phyloP scores from a whole-genome alignment of 2,329 filamentous ascomycete genomes.

The Colletotrichum trifolii region DNA sequence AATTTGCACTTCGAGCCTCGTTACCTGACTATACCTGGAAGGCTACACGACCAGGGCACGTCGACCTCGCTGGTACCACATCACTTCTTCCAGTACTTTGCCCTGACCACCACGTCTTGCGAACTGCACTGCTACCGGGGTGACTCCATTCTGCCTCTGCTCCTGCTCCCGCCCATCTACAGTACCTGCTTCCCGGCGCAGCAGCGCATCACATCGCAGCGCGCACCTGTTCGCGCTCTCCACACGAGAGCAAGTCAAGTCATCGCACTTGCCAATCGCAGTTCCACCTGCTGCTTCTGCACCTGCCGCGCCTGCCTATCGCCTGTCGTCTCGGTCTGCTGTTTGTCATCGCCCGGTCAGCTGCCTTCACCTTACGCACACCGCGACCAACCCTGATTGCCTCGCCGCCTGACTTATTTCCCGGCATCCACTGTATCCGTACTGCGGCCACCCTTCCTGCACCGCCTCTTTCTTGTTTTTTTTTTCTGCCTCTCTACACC shows the following conservation, averaged over 20 bases:
- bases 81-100: neutral
- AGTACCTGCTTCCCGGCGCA: no score
- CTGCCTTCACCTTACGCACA: neutral
- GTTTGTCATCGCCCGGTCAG: neutral
- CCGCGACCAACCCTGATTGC: slow-evolving; percentile 4
- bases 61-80: neutral
- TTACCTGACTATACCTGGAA: slow-evolving; percentile 9
- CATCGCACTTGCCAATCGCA: slow-evolving; percentile 1
- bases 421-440: slow-evolving; percentile 17
- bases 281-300: neutral
- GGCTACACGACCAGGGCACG: neutral
- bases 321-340: neutral
- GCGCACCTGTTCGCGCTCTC: neutral
- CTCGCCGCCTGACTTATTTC: slow-evolving; percentile 1
- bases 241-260: slow-evolving; percentile 1
- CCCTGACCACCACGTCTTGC: neutral
- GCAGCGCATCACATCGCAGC: neutral
- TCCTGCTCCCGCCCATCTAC: no score
- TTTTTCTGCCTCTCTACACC: neutral
- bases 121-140: no score
- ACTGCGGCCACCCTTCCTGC: neutral
- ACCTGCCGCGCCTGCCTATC: neutral
- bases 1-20: slow-evolving; percentile 6
- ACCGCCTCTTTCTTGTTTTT: slow-evolving; percentile 18
- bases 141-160: no score